A percentile compares a stretch with the other conserved stretches of the same genome.
Conservation (phyloP, 2,329 filamentous ascomycete genomes). For the Xylaria sp. region DNA sequence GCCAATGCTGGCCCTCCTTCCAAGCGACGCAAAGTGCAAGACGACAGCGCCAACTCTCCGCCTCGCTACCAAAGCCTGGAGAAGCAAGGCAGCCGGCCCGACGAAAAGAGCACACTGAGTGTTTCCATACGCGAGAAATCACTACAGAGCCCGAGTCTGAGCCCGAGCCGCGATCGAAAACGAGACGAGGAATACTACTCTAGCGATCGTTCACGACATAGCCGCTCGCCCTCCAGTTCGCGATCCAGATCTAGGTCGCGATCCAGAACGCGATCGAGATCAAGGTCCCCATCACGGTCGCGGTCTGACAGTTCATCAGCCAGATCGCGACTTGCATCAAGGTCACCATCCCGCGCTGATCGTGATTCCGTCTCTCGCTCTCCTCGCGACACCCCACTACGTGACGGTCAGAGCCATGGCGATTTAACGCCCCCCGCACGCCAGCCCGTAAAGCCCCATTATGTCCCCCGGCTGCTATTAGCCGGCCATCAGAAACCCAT, state of each 20-base stretch:
- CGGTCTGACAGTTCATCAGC: slow-evolving; percentile 34
- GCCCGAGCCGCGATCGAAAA: slow-evolving; percentile 42
- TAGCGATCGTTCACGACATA: slow-evolving; percentile 47
- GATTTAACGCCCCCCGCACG: slow-evolving; percentile 49
- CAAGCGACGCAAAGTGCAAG: slow-evolving; percentile 56
- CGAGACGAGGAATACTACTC: slow-evolving; percentile 47
- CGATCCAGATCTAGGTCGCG: slow-evolving; percentile 38
- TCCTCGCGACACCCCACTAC: slow-evolving; percentile 40
- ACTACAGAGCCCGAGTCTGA: slow-evolving; percentile 42
- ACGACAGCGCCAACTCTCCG: slow-evolving; percentile 55
- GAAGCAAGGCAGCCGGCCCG: slow-evolving; percentile 47
- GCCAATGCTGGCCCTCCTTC: slow-evolving; percentile 51
- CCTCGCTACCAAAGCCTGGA: slow-evolving; percentile 60
- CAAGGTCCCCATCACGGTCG: slow-evolving; percentile 34
- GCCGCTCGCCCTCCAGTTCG: slow-evolving; percentile 45
- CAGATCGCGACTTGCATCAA: slow-evolving; percentile 40
- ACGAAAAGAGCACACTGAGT: slow-evolving; percentile 38
- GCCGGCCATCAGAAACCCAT: slow-evolving; percentile 83
- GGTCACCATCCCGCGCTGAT: slow-evolving; percentile 34
- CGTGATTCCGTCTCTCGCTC: slow-evolving; percentile 42
- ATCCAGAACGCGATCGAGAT: slow-evolving; percentile 28
- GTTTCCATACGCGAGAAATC: slow-evolving; percentile 49
- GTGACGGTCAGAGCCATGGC: slow-evolving; percentile 30
- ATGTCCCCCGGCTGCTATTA: slow-evolving; percentile 76
- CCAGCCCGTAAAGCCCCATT: slow-evolving; percentile 71